phyloP scores from a whole-genome alignment of 1,139 yeast genomes.

The Debaryomyces sp. region DNA sequence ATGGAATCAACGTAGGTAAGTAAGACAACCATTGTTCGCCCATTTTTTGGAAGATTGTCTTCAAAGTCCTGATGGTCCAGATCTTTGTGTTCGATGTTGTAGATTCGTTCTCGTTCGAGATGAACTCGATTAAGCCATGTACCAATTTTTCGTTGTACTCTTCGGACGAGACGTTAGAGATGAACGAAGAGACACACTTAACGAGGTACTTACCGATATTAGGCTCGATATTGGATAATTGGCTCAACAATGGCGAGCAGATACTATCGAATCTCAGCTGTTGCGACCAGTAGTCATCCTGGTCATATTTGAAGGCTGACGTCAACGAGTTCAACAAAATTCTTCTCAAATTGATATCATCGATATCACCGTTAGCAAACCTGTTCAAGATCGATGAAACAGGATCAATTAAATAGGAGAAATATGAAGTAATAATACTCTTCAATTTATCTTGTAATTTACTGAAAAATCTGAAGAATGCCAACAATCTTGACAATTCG shows the following conservation, averaged over 20 bases:
- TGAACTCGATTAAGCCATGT: constrained; percentile 38
- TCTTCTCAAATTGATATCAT: constrained; percentile 66
- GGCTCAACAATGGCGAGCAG: constrained; percentile 61
- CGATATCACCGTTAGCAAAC: constrained; percentile 45
- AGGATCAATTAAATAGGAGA: constrained; percentile 82
- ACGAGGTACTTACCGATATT: constrained; percentile 76
- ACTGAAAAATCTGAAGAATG: constrained; percentile 86
- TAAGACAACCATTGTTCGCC: constrained; percentile 94
- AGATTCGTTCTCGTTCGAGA: constrained; percentile 38
- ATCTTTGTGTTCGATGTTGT: constrained; percentile 53
- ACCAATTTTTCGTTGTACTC: constrained; percentile 68
- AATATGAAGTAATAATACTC: constrained; percentile 87
- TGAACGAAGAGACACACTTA: constrained; percentile 76
- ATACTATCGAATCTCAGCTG: constrained; percentile 80
- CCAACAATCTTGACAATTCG: constrained; percentile 58
- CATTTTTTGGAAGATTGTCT: constrained; percentile 81
- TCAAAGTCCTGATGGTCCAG: constrained; percentile 82
- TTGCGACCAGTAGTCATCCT: constrained; percentile 93
- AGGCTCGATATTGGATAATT: constrained; percentile 67
- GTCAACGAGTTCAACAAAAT: constrained; percentile 70
- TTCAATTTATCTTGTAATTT: constrained; percentile 81
- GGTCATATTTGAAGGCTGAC: constrained; percentile 83
- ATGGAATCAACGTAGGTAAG: constrained; percentile 93
- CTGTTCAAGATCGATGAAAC: constrained; percentile 56
- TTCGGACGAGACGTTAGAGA: constrained; percentile 73